phyloP scores from a whole-genome alignment of 2,329 filamentous ascomycete genomes.

The Exophiala dermatitidis region DNA sequence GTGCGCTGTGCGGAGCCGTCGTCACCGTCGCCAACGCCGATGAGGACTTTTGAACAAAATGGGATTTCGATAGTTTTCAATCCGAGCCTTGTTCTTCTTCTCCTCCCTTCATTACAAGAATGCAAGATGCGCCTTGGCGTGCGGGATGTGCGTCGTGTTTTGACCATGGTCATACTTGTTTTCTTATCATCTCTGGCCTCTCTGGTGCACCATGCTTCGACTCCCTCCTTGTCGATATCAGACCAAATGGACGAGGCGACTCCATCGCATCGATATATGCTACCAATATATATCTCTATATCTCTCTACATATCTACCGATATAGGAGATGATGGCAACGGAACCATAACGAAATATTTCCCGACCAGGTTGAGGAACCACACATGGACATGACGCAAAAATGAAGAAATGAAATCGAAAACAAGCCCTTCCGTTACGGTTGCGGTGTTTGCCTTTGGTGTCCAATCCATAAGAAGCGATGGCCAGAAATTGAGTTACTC shows the following conservation, averaged over 20 bases:
- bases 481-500: too few relatives aligned
- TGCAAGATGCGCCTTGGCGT: too few relatives aligned
- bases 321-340: too few relatives aligned
- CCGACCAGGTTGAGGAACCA: constrained; percentile 7
- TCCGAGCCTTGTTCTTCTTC: constrained; percentile 12
- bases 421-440: neutral
- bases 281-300: too few relatives aligned
- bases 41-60: neutral
- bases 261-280: too few relatives aligned
- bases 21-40: constrained; percentile 1
- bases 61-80: constrained; percentile 21
- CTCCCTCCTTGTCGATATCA: neutral
- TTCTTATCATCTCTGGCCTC: neutral
- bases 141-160: too few relatives aligned
- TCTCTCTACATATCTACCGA: too few relatives aligned
- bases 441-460: too few relatives aligned
- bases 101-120: too few relatives aligned
- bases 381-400: constrained; percentile 1
- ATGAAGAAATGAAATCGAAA: neutral
- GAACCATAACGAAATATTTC: neutral
- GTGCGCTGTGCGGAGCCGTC: neutral
- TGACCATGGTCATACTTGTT: neutral
- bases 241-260: too few relatives aligned
- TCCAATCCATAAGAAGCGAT: too few relatives aligned
- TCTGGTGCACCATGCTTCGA: neutral